phyloP scores from a whole-genome alignment of 176 grass and related monocot genomes.

The Aegilops speltoides region DNA sequence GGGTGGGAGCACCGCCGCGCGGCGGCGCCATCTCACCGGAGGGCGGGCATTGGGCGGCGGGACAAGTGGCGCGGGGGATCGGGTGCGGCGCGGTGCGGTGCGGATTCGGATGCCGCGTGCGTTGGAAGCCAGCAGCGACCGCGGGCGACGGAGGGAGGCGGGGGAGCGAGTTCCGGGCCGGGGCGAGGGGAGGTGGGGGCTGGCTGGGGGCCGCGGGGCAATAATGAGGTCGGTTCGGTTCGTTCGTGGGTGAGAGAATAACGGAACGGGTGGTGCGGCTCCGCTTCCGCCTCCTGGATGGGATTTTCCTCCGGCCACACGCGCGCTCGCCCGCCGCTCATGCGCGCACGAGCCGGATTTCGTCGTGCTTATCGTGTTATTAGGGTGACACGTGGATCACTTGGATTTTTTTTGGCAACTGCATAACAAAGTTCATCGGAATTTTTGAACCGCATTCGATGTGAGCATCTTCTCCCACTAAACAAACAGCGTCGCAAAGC shows the following conservation, averaged over 20 bases:
- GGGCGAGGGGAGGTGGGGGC: neutral
- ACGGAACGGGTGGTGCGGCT: conserved; percentile 25
- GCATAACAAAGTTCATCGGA: neutral
- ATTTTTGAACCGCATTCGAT: too few species aligned
- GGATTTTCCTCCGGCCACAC: conserved; percentile 22
- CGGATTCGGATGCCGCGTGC: conserved; percentile 48
- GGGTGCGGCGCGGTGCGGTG: conserved; percentile 16
- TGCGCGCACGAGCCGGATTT: neutral
- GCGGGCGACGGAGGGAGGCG: neutral
- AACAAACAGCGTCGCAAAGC: too few species aligned
- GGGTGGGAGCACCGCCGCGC: conserved; percentile 33
- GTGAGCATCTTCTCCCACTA: too few species aligned
- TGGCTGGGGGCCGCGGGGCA: neutral
- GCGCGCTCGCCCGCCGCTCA: neutral
- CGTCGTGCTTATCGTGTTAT: neutral
- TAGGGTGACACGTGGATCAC: neutral
- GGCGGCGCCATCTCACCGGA: conserved; percentile 38
- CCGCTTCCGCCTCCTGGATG: too few species aligned
- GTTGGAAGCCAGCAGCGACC: conserved; percentile 27
- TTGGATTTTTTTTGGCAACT: neutral
- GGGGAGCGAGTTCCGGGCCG: neutral
- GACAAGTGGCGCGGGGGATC: conserved; percentile 37
- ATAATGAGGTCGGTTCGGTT: neutral
- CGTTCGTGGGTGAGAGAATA: neutral
- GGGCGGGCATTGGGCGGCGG: conserved; percentile 15